Base-by-base conservation (phyloP, 1,284 basidiomycete genomes). In the Porogramme epimiltina region DNA sequence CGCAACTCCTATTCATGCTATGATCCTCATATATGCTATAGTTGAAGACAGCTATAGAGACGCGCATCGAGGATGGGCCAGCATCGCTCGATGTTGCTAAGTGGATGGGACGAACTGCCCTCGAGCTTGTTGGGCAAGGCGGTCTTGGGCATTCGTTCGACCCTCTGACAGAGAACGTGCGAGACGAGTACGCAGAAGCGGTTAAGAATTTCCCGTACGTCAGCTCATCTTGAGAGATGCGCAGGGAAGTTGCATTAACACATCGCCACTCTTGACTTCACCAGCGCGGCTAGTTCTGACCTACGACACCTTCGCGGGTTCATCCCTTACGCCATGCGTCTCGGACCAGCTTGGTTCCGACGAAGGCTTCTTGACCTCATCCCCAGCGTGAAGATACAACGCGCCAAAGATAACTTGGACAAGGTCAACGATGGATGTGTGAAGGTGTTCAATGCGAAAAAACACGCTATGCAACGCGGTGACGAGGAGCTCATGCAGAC, bases 381-480 rank as follows among this genome's bases (percentile, higher is more conserved):
- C 0, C 46, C 46, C 9, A 11, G 13, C 16, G 37, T 66, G 49
- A 42, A 56, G 9, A 33, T 77, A 6, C 70, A 72, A 34, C 56
- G 64, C 4, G 25, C 73, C 24, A 65, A 67, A 2, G 62, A 69
- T 8, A 68, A 77, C 22, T 49, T 70, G 2, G 73, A 79, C 52
- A 60, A 63, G 2, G 67, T 79, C 58, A 61, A 75, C 39, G 41
- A 62, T 0, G 70, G 70, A 0, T 70, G 75, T 0, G 47, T 58
- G 4, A 61, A 70, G 20, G 73, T 81, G 3, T 71, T 70, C 22
- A 55, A 71, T 26, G 61, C 59, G 22, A 81, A 76, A 64, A 72
- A 57, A 20, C 57, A 61, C 9, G 54, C 55, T 2, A 52, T 66
- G 8, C 45, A 41, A 20, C 40, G 44, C 20, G 62, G 62, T 0